Evolutionary conservation across 352 stramenopile genomes (phyloP).

Genomic region (Synura sp.): DNA sequence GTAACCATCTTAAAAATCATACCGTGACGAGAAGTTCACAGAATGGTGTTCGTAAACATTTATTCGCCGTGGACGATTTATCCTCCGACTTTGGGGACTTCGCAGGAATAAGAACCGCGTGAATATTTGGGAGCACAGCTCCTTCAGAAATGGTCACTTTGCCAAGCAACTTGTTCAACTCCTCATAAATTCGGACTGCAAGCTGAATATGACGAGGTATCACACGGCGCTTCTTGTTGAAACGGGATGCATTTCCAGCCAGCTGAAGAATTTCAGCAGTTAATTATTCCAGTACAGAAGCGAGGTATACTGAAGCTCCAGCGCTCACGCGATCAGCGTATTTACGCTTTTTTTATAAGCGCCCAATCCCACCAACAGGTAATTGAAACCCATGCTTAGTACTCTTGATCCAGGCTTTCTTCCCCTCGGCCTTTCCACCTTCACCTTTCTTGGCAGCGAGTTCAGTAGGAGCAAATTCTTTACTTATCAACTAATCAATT

Average conservation of each 20-base stretch:
- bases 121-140: conserved; percentile 93
- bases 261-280: conserved; percentile 82
- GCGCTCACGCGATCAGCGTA: conserved; percentile 82
- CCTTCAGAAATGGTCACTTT: conserved; percentile 87
- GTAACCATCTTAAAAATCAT: no score
- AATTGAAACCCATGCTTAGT: conserved; percentile 90
- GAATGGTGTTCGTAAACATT: no score
- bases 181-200: conserved; percentile 88
- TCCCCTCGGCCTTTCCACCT: conserved; percentile 38
- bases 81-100: no score
- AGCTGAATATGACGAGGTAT: conserved; percentile 92
- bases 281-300: conserved; percentile 78
- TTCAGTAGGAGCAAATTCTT: not conserved
- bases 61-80: no score
- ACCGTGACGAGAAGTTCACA: no score
- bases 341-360: conserved; percentile 84
- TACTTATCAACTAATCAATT: not conserved
- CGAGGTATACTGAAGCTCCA: conserved; percentile 87
- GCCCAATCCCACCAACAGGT: conserved; percentile 84
- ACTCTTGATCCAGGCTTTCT: conserved; percentile 52
- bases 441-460: conserved; percentile 45
- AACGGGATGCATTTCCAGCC: conserved; percentile 79
- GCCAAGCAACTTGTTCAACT: conserved; percentile 90
- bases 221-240: conserved; percentile 94
- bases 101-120: no score